These are phyloP conservation scores for Corylus americana DNA, from an alignment of 306 rosid species.

Conservation along the genomic window DNA sequence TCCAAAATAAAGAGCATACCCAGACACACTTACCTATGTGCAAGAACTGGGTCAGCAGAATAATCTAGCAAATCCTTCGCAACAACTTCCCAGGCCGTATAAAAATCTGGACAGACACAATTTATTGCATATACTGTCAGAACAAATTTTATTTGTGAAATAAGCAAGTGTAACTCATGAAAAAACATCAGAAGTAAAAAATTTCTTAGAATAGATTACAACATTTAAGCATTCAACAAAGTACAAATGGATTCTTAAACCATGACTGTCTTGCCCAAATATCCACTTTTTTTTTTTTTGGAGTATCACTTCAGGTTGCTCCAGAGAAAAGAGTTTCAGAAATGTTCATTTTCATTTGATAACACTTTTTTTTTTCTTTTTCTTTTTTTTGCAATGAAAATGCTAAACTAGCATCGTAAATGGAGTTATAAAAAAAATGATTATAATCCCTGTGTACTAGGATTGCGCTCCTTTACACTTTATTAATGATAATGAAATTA, in stretches of 20 bases:
- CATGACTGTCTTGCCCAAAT: background rate
- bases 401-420: no score
- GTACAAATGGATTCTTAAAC: background rate
- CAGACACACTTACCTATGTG: constrained; percentile 59
- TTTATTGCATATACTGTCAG: constrained; percentile 24
- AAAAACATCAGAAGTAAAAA: background rate
- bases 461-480: no score
- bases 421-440: no score
- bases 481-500: no score
- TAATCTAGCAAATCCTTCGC: constrained; percentile 61
- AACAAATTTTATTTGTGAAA: constrained; percentile 13
- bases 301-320: background rate
- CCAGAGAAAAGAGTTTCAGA: background rate
- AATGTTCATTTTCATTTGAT: no score
- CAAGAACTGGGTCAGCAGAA: constrained; percentile 54
- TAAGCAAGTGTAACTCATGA: background rate
- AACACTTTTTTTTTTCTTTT: no score
- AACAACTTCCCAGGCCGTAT: constrained; percentile 95
- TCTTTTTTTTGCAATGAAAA: no score
- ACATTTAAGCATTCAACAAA: background rate
- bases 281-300: background rate
- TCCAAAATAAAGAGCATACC: constrained; percentile 20
- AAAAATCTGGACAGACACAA: constrained; percentile 67
- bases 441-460: no score
- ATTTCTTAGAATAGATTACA: background rate